Evolutionary conservation across 106 monocot species (phyloP).

Genomic region (Dendrobium nobile): DNA sequence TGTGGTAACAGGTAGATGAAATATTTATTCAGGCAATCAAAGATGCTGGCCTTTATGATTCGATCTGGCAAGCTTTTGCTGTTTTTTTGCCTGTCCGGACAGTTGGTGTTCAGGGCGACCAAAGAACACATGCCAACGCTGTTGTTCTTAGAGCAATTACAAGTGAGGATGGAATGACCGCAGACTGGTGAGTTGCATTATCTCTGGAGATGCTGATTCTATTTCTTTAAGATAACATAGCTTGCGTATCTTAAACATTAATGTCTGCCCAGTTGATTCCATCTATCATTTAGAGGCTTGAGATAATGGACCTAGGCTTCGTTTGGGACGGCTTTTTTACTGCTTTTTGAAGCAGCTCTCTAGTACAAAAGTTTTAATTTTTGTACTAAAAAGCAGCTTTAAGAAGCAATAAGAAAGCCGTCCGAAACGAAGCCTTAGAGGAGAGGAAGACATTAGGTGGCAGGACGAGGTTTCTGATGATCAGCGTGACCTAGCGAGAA

Average conservation of each 20-base stretch:
- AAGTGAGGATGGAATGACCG: constrained; percentile 97
- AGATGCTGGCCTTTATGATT: constrained; percentile 92
- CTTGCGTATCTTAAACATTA: neutral
- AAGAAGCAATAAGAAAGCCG: no score
- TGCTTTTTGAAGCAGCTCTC: no score
- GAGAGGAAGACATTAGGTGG: neutral
- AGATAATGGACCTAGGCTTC: neutral
- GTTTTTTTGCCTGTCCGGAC: constrained; percentile 85
- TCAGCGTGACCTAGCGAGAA: neutral
- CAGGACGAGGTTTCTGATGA: neutral
- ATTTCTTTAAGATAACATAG: neutral
- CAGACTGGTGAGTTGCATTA: constrained; percentile 66
- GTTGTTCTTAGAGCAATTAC: constrained; percentile 92
- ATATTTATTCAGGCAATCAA: constrained; percentile 95
- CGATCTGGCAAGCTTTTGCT: constrained; percentile 97
- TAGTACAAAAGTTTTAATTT: no score
- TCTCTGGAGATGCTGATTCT: neutral
- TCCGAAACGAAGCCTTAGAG: neutral
- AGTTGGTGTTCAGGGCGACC: constrained; percentile 96
- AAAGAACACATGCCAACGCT: constrained; percentile 83
- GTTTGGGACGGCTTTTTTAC: no score
- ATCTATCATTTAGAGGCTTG: neutral
- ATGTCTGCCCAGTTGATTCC: neutral
- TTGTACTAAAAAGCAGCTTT: no score
- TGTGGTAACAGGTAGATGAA: constrained; percentile 69